These are phyloP conservation scores for Anthostomella pinea DNA, from an alignment of 2,329 filamentous ascomycete species.

Conservation along the genomic window DNA sequence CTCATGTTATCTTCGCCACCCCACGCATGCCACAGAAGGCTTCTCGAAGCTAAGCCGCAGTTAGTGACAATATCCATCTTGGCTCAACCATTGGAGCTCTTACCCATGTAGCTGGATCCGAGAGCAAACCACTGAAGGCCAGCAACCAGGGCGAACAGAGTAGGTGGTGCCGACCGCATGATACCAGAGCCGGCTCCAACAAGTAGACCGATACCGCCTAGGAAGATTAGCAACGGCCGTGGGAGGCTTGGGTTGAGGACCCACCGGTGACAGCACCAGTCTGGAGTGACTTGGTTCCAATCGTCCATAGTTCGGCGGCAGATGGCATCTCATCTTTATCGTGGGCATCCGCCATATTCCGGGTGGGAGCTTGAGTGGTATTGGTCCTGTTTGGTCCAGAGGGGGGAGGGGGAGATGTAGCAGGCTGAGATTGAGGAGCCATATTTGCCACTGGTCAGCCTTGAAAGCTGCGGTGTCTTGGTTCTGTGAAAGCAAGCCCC, in stretches of 20 bases:
- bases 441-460: too few species aligned
- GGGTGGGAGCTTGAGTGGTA: neutral
- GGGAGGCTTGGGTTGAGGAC: conserved; percentile 3
- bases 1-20: conserved; percentile 52
- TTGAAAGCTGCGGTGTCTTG: too few species aligned
- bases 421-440: conserved; percentile 10
- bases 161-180: conserved; percentile 62
- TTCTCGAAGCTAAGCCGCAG: conserved; percentile 43
- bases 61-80: conserved; percentile 9
- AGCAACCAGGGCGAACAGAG: conserved; percentile 68
- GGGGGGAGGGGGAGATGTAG: conserved; percentile 4
- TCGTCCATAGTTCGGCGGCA: conserved; percentile 22
- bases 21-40: conserved; percentile 45
- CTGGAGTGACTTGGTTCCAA: conserved; percentile 27
- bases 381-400: conserved; percentile 1
- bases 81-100: conserved; percentile 26
- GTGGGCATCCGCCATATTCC: conserved; percentile 2
- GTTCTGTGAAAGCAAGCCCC: too few species aligned
- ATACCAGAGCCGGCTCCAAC: conserved; percentile 70
- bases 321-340: conserved; percentile 23
- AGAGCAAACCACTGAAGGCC: conserved; percentile 80
- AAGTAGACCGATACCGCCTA: conserved; percentile 58
- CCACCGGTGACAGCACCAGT: conserved; percentile 28
- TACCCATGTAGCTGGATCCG: conserved; percentile 74
- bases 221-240: conserved; percentile 21